Conservation (phyloP, 208 protist species). For the Leishmania arabica region DNA sequence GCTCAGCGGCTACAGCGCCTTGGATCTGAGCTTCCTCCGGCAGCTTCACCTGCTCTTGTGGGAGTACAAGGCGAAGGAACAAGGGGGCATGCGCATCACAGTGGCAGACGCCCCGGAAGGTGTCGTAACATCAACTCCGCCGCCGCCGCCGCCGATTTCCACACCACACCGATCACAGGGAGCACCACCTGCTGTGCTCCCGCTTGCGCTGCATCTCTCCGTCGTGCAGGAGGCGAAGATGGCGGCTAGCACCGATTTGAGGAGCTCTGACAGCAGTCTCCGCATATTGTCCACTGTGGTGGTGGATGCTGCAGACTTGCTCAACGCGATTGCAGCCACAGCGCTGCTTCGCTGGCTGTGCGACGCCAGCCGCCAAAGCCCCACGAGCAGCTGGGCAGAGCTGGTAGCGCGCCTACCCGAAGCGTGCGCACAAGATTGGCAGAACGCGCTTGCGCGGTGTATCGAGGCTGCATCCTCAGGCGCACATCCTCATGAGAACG, state of each 20-base stretch:
- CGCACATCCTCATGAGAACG: neutral
- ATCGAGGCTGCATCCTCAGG: neutral
- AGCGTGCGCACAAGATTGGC: slow-evolving; percentile 19
- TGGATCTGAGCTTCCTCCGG: slow-evolving; percentile 18
- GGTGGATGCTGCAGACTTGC: slow-evolving; percentile 22
- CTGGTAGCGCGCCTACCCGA: slow-evolving; percentile 8
- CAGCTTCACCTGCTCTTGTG: slow-evolving; percentile 21
- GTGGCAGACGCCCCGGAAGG: neutral
- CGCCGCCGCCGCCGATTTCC: neutral
- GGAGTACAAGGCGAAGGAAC: slow-evolving; percentile 8
- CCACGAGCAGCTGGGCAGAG: slow-evolving; percentile 26
- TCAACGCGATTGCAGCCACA: slow-evolving; percentile 10
- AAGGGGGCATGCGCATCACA: neutral
- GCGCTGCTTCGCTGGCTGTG: slow-evolving; percentile 25
- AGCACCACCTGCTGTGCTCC: slow-evolving; percentile 1
- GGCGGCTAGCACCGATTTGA: neutral
- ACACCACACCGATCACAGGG: neutral
- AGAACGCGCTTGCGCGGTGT: slow-evolving; percentile 1
- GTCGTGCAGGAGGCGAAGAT: neutral
- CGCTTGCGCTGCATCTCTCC: slow-evolving; percentile 8
- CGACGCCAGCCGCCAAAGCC: slow-evolving; percentile 17
- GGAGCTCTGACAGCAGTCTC: neutral
- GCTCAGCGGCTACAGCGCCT: slow-evolving; percentile 13
- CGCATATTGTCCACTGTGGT: neutral
- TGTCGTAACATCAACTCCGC: neutral